phyloP scores from a whole-genome alignment of 805 yeast species.

The Scheffersomyces amazonensis region DNA sequence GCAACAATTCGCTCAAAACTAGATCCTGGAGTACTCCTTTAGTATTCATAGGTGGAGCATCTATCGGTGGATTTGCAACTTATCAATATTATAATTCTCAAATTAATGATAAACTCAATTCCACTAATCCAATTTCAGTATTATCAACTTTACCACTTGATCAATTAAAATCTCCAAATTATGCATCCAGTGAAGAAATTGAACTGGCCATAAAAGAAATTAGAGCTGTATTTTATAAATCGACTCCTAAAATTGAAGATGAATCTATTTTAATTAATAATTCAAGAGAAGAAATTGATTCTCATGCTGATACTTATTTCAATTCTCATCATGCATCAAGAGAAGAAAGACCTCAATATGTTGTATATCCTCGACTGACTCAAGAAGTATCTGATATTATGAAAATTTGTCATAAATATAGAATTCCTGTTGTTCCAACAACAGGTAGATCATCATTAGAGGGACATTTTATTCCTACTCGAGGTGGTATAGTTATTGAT shows the following conservation, averaged over 20 bases:
- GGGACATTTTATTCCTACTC: constrained; percentile 75
- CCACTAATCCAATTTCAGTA: background rate
- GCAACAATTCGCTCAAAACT: no score
- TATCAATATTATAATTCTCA: background rate
- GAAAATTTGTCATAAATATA: constrained; percentile 57
- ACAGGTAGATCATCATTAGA: constrained; percentile 80
- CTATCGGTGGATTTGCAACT: constrained; percentile 2
- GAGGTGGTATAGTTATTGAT: constrained; percentile 62
- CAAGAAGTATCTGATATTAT: constrained; percentile 64
- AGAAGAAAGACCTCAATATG: constrained; percentile 31
- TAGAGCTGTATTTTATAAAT: constrained; percentile 8
- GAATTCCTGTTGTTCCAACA: constrained; percentile 71
- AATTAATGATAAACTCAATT: no score
- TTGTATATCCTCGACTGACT: constrained; percentile 63
- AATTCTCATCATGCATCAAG: constrained; percentile 30
- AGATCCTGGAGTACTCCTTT: no score
- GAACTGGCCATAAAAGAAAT: constrained; percentile 21
- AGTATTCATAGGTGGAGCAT: constrained; percentile 3
- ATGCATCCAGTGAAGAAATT: constrained; percentile 17
- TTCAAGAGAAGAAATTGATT: constrained; percentile 18
- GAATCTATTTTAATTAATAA: constrained; percentile 18
- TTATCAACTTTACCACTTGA: constrained; percentile 15
- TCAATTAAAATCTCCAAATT: constrained; percentile 17
- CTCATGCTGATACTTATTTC: constrained; percentile 33
- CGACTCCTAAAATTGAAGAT: constrained; percentile 12